Conservation (phyloP, 106 monocot species). For the Posidonia australis region DNA sequence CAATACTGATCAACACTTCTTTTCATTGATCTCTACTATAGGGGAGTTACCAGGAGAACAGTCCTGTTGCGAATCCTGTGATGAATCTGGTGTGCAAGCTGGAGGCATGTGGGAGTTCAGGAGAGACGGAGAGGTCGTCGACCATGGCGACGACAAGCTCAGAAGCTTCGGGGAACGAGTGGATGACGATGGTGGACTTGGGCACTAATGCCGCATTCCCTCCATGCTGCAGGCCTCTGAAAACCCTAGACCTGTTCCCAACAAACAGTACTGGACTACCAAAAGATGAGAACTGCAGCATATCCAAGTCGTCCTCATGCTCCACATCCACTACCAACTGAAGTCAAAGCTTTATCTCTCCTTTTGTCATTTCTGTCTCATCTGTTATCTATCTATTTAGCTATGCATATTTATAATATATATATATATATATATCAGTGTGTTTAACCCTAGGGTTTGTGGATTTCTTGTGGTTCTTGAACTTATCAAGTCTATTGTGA, state of each 20-base stretch:
- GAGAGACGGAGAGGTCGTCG: constrained; percentile 14
- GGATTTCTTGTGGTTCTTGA: no score
- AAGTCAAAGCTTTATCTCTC: neutral
- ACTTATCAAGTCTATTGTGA: no score
- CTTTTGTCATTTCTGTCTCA: no score
- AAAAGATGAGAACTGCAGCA: constrained; percentile 13
- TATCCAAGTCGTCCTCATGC: constrained; percentile 29
- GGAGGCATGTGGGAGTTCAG: constrained; percentile 15
- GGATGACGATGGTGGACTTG: constrained; percentile 11
- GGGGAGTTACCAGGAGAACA: constrained; percentile 2
- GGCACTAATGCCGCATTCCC: neutral
- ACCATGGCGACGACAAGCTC: neutral
- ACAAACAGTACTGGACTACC: constrained; percentile 26
- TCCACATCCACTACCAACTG: constrained; percentile 26
- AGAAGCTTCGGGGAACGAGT: constrained; percentile 5
- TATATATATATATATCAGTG: no score
- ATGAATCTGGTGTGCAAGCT: constrained; percentile 28
- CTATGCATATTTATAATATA: no score
- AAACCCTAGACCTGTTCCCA: constrained; percentile 35
- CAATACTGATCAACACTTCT: neutral
- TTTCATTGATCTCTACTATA: neutral
- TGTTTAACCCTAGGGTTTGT: no score
- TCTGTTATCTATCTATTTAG: no score
- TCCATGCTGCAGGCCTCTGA: constrained; percentile 18
- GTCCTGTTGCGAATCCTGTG: constrained; percentile 17